Evolutionary conservation across 176 grass and related monocot genomes (phyloP).

Genomic region (Elaeis guineensis): DNA sequence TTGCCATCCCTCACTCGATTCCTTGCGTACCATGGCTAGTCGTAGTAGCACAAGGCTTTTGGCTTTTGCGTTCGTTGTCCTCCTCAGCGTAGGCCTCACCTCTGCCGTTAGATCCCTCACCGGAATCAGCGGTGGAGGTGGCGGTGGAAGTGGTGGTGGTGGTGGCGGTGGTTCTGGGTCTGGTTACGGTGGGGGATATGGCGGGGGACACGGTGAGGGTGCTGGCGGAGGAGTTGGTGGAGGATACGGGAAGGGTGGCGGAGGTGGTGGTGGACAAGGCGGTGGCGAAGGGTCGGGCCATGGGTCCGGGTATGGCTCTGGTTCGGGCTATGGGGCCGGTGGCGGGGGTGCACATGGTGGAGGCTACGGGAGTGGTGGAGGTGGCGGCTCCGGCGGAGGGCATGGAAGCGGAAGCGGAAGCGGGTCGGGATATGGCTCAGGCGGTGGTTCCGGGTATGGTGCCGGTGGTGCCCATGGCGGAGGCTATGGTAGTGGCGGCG

Average conservation of each 20-base stretch:
- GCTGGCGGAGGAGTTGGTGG: neutral
- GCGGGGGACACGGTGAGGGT: neutral
- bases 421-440: conserved; percentile 1
- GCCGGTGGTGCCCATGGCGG: too few relatives aligned
- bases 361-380: conserved; percentile 4
- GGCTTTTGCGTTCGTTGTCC: neutral
- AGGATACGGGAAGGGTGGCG: neutral
- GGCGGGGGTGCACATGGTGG: conserved; percentile 1
- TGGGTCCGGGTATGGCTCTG: conserved; percentile 3
- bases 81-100: neutral
- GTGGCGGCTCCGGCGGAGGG: neutral
- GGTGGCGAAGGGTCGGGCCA: neutral
- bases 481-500: conserved; percentile 1
- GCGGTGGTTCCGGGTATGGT: neutral
- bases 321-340: conserved; percentile 1
- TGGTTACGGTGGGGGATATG: too few relatives aligned
- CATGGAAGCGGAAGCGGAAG: neutral
- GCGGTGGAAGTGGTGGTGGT: neutral
- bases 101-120: conserved; percentile 1
- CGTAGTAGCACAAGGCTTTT: neutral
- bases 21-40: neutral
- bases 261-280: conserved; percentile 1
- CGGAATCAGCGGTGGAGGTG: neutral
- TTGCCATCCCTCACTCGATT: neutral
- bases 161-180: too few relatives aligned